Percentiles rank a stretch among this genome's conserved stretches.
These are phyloP conservation scores for Aspergillus coremiiformis DNA, from an alignment of 495 filamentous ascomycete species.

Conservation along the genomic window DNA sequence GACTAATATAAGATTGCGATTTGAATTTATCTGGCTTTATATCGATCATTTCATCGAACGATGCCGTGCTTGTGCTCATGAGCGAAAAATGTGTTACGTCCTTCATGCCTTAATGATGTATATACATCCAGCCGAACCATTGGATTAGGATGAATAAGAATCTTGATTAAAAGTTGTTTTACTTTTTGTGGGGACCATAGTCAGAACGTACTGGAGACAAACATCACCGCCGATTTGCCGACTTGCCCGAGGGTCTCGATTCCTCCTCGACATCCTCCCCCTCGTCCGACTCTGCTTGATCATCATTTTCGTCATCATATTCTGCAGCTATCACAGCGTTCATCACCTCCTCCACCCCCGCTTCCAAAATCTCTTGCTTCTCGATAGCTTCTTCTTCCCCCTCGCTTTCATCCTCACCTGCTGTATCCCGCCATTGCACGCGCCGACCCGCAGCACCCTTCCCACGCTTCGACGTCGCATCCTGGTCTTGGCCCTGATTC, in stretches of 20 bases:
- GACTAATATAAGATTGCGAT: neutral
- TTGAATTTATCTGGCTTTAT: neutral
- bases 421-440: conserved; percentile 14
- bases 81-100: conserved; percentile 16
- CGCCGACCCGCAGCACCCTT: conserved; percentile 10
- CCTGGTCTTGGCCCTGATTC: neutral
- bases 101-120: conserved; percentile 18
- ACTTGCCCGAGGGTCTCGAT: neutral
- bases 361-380: conserved; percentile 25
- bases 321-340: conserved; percentile 17
- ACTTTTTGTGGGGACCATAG: neutral
- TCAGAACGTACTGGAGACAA: neutral
- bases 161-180: neutral
- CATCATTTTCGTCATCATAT: conserved; percentile 12
- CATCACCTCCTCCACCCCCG: conserved; percentile 22
- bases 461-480: conserved; percentile 16
- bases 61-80: conserved; percentile 10
- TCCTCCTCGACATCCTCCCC: conserved; percentile 13
- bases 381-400: conserved; percentile 32
- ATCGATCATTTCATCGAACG: conserved; percentile 1
- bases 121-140: neutral
- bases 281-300: conserved; percentile 12
- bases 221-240: conserved; percentile 10
- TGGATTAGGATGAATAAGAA: neutral
- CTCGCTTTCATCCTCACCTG: conserved; percentile 25